Base-by-base conservation (phyloP, 208 protist genomes). In the Kentomonas sorsogonicus region DNA sequence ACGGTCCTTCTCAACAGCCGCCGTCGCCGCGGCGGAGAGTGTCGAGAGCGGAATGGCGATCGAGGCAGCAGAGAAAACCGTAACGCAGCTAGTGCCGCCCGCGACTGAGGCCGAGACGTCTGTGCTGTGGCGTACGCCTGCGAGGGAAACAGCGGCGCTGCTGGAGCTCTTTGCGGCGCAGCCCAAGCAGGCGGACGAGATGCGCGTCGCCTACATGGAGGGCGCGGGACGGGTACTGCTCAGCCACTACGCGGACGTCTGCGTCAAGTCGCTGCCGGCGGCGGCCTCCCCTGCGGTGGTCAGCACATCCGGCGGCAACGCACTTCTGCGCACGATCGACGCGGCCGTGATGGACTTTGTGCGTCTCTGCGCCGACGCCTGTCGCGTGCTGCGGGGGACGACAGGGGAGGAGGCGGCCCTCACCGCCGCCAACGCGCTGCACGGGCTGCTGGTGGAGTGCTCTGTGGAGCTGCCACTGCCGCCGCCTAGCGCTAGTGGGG, bases 131-230 rank as follows among this genome's bases (percentile, higher is more conserved):
- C n/a, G n/a, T n/a, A n/a, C n/a, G n/a, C n/a, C n/a, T n/a, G n/a
- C n/a, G n/a, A n/a, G n/a, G n/a, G n/a, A n/a, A n/a, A n/a, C n/a
- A n/a, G n/a, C n/a, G n/a, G 63, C 10, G 22, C 52, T 81, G 7
- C 43, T 72, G 6, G 34, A 45, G 11, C 38, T 45, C 45, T 64
- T 86, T 31, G 31, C 41, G 25, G 47, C 45, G 3, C 27, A 74
- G 27, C 78, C 72, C 2, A 46, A 48, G 0, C 63, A 76, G 47
- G 63, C 84, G 39, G 83, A 86, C 26, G 73, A 77, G 40, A 78
- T 77, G 54, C 79, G 78, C 11, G 56, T 82, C 4, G 74, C 74
- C 9, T 38, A 85, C 18, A 85, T 76, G 63, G 77, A 91, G 47
- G 65, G 64, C 10, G 70, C 70, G 27, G 69, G 66, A 47, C 78